phyloP scores from a whole-genome alignment of 1,284 basidiomycete species.

The Cryptococcus depauperatus region DNA sequence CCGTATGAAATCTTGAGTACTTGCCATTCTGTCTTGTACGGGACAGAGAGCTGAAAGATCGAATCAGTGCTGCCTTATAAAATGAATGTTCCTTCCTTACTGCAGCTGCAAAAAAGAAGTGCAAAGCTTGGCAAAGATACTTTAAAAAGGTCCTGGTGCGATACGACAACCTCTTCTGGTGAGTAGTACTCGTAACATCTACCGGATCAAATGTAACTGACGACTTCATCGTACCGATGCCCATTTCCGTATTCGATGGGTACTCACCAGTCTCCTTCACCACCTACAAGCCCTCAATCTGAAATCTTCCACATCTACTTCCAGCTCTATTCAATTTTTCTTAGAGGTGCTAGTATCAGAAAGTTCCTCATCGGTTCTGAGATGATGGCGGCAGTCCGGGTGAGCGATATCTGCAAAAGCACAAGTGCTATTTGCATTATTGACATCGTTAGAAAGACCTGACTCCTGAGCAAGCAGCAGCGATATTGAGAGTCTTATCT shows the following conservation, averaged over 20 bases:
- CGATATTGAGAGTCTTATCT: too few relatives aligned
- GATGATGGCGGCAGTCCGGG: conserved; percentile 76
- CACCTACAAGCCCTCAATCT: conserved; percentile 35
- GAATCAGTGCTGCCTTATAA: conserved; percentile 63
- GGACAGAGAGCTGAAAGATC: background rate
- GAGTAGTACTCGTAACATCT: conserved; percentile 4
- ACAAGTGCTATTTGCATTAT: too few relatives aligned
- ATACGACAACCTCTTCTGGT: conserved; percentile 77
- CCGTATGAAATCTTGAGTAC: conserved; percentile 68
- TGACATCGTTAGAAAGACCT: too few relatives aligned
- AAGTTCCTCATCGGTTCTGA: conserved; percentile 96
- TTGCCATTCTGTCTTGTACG: background rate
- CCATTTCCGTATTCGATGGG: conserved; percentile 98
- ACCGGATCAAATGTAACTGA: background rate
- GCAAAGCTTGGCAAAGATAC: conserved; percentile 56
- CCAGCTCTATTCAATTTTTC: conserved; percentile 79
- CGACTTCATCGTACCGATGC: conserved; percentile 45
- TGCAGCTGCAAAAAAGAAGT: conserved; percentile 59
- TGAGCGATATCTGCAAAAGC: too few relatives aligned
- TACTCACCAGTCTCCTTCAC: conserved; percentile 53
- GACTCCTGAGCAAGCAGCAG: too few relatives aligned
- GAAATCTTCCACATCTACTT: conserved; percentile 72
- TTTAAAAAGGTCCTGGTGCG: conserved; percentile 60
- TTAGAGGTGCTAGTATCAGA: conserved; percentile 71
- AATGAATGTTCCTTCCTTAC: conserved; percentile 65